A percentile compares a stretch with the other conserved stretches of the same genome.
These are phyloP conservation scores for Nematodospora valgi DNA, from an alignment of 805 yeast species.

Conservation along the genomic window DNA sequence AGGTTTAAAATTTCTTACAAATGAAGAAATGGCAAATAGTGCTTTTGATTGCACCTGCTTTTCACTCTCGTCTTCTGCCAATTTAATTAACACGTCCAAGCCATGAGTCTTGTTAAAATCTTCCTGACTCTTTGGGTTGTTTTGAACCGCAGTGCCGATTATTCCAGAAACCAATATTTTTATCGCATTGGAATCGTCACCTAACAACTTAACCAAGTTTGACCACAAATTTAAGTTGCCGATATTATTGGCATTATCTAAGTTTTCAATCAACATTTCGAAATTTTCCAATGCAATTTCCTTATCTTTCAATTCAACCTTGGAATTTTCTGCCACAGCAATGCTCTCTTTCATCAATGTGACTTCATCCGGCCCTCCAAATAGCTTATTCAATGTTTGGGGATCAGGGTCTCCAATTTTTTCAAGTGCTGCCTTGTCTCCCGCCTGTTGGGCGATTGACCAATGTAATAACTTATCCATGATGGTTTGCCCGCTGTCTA, in stretches of 20 bases:
- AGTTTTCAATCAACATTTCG: conserved; percentile 88
- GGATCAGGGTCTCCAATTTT: conserved; percentile 74
- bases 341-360: conserved; percentile 80
- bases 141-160: conserved; percentile 90
- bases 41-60: conserved; percentile 54
- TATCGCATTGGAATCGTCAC: conserved; percentile 32
- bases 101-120: conserved; percentile 54
- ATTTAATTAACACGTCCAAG: conserved; percentile 40
- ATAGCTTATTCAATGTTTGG: conserved; percentile 71
- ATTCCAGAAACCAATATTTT: conserved; percentile 64
- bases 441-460: conserved; percentile 79
- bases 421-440: conserved; percentile 63
- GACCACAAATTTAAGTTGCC: conserved; percentile 83
- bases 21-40: conserved; percentile 71
- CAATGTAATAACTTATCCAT: conserved; percentile 93
- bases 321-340: conserved; percentile 52
- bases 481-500: too few relatives aligned
- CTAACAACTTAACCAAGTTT: conserved; percentile 54
- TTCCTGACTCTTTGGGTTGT: conserved; percentile 73
- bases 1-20: conserved; percentile 62
- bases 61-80: conserved; percentile 29
- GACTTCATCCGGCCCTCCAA: conserved; percentile 83
- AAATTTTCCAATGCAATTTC: conserved; percentile 82
- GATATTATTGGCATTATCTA: conserved; percentile 92
- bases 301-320: conserved; percentile 59